Percentiles rank a stretch among this genome's conserved stretches.
phyloP scores from a whole-genome alignment of 2,329 filamentous ascomycete genomes.

The Fusarium sulawesiense region DNA sequence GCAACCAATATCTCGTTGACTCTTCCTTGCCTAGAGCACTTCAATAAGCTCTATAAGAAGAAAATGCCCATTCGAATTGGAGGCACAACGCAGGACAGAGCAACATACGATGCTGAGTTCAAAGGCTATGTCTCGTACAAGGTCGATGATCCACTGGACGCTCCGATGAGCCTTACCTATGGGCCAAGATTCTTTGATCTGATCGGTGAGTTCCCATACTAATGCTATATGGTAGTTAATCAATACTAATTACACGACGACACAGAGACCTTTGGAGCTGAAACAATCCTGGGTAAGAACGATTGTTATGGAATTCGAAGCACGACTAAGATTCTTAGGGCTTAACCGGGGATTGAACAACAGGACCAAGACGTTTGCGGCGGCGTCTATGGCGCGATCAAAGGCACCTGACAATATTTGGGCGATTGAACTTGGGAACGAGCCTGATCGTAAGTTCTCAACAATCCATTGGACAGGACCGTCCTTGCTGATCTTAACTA shows the following conservation, averaged over 20 bases:
- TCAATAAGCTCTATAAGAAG: background rate
- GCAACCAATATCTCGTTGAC: background rate
- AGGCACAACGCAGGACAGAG: constrained; percentile 4
- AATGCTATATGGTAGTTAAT: too few species aligned
- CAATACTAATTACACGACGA: background rate
- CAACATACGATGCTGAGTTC: background rate
- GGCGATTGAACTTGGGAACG: background rate
- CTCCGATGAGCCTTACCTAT: background rate
- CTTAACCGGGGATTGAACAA: background rate
- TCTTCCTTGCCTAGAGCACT: background rate
- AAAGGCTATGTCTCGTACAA: background rate
- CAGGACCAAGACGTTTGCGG: background rate
- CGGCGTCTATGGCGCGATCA: background rate
- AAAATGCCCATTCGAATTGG: background rate
- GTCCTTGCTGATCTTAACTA: background rate
- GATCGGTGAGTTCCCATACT: background rate
- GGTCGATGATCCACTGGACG: background rate
- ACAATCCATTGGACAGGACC: rapidly evolving
- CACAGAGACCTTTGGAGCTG: background rate
- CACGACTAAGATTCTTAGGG: background rate
- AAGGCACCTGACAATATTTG: background rate
- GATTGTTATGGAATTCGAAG: too few species aligned
- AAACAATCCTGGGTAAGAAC: background rate
- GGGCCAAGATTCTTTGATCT: background rate
- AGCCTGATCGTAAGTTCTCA: background rate